Conservation (phyloP, 352 stramenopile species). For the Albugo candida region DNA sequence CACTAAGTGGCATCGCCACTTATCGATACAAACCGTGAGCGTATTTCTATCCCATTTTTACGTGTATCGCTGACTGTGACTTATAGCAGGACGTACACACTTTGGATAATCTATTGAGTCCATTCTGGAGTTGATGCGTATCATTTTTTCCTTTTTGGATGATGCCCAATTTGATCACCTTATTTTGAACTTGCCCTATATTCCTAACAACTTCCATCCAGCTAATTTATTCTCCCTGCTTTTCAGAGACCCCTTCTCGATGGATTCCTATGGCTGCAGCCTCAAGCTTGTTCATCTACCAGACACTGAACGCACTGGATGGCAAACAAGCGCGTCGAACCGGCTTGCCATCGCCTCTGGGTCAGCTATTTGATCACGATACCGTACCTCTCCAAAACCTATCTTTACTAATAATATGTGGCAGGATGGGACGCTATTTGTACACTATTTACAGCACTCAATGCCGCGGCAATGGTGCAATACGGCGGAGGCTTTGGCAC, state of each 20-base stretch:
- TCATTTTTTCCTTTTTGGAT: constrained; percentile 74
- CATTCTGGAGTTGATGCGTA: constrained; percentile 75
- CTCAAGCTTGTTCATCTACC: constrained; percentile 83
- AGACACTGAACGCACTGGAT: constrained; percentile 98
- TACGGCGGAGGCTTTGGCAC: constrained; percentile 19
- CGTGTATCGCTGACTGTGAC: not conserved
- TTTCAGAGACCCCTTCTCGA: constrained; percentile 31
- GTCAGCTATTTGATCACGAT: constrained; percentile 97
- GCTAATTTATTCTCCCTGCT: constrained; percentile 47
- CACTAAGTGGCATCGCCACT: constrained; percentile 59
- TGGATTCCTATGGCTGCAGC: constrained; percentile 21
- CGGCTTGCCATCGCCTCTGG: constrained; percentile 84
- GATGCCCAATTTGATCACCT: constrained; percentile 82
- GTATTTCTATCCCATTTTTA: not conserved
- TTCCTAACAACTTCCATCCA: constrained; percentile 60
- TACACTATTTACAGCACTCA: constrained; percentile 65
- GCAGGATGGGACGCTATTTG: constrained; percentile 59
- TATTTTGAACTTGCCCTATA: constrained; percentile 65
- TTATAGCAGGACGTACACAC: constrained; percentile 64
- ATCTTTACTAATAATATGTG: not conserved
- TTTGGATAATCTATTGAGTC: constrained; percentile 77
- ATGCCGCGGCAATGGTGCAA: constrained; percentile 40
- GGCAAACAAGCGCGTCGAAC: constrained; percentile 96
- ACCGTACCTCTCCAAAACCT: not conserved
- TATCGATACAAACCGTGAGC: constrained; percentile 82